Base-by-base conservation (phyloP, 257 asterid genomes). In the Solanum clarkiae region DNA sequence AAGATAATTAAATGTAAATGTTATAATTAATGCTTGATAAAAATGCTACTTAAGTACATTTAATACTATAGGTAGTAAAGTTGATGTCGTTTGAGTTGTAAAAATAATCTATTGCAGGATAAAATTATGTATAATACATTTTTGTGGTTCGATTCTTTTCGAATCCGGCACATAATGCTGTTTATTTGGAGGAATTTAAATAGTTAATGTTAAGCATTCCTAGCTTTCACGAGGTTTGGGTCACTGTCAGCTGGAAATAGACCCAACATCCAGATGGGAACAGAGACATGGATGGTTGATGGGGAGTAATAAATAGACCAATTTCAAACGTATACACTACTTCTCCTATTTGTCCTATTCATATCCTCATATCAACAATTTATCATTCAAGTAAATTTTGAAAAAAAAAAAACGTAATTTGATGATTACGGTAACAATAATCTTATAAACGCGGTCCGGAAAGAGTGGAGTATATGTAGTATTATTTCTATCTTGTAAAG, bases 221-320 rank as follows among this genome's bases (percentile, higher is more conserved):
- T 77, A 16, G 0, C 47, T 77, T 77, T 53, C 82, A 77, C 82
- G 24, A 66, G 79, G 45, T 84, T 69, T 71, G 71, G 79, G 86
- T 86, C 87, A 29, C 26, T 74, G 65, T 88, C 85, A 75, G 49
- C 40, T 47, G 87, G 80, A 86, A 51, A 86, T 72, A 24, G 87
- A 86, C 85, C 36, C 87, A 88, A 80, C 90, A 74, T 47, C 42
- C 15, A 45, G 84, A 26, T 68, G 86, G 54, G 84, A 84, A 84
- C 85, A 86, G 15, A 65, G 8, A 26, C 87, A 80, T 44, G 86
- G 68, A 81, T 32, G 57, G 86, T 88, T 87, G 86, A 62, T 86
- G 91, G 88, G 86, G 57, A 51, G 74, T 86, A 82, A 75, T 81
- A 85, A 86, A 84, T 86, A 57, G 75, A 81, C 42, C 44, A 40